A percentile compares a stretch with the other conserved stretches of the same genome.
Conservation (phyloP, 306 rosid species). For the Quercus bicolor region DNA sequence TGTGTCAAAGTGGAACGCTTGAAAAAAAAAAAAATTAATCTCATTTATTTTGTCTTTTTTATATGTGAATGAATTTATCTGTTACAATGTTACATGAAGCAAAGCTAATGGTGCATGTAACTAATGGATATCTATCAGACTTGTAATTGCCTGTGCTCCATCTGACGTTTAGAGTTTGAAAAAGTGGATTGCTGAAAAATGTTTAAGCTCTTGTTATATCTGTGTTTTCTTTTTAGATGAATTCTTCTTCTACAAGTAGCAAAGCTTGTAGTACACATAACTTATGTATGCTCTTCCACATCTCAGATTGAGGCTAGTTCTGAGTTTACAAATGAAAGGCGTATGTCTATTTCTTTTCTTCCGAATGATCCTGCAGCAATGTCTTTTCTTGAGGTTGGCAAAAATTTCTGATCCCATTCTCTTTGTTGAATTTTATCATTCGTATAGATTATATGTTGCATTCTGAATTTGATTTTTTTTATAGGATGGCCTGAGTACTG, state of each 20-base stretch:
- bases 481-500: background rate
- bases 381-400: conserved; percentile 74
- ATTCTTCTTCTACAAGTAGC: conserved; percentile 1
- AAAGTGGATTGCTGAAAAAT: background rate
- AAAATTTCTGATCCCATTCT: background rate
- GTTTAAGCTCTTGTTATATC: background rate
- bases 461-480: background rate
- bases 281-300: conserved; percentile 31
- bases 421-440: conserved; percentile 9
- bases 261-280: conserved; percentile 11
- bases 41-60: background rate
- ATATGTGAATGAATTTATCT: background rate
- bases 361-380: conserved; percentile 63
- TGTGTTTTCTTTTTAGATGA: background rate
- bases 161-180: conserved; percentile 1
- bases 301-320: conserved; percentile 68
- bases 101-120: background rate
- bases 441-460: background rate
- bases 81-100: background rate
- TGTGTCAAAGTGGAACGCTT: background rate
- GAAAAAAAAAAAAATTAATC: background rate
- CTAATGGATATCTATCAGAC: conserved; percentile 9
- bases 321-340: conserved; percentile 68
- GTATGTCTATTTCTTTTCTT: conserved; percentile 56
- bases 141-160: conserved; percentile 5